Conservation (phyloP, 441 rosid species). For the Capsella rubella region DNA sequence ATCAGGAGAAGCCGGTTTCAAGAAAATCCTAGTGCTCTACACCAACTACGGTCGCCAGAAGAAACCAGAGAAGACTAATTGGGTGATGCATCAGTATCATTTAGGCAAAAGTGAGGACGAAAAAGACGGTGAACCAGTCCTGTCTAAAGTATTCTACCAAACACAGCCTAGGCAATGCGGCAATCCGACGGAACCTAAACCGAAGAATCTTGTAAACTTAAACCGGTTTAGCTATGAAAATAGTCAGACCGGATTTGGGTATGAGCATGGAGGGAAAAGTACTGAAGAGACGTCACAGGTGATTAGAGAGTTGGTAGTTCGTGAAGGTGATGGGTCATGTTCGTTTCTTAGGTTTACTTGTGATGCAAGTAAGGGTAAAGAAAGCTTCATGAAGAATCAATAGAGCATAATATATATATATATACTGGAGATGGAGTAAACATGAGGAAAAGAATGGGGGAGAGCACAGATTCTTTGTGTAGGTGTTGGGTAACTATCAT, state of each 20-base stretch:
- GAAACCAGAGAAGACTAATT: constrained; percentile 94
- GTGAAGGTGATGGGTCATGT: constrained; percentile 61
- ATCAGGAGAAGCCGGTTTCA: constrained; percentile 71
- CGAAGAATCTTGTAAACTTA: constrained; percentile 32
- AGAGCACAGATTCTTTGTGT: constrained; percentile 44
- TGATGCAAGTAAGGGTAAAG: constrained; percentile 69
- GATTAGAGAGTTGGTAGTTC: constrained; percentile 63
- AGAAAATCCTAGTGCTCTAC: constrained; percentile 93
- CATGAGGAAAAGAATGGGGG: constrained; percentile 46
- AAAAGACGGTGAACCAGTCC: constrained; percentile 88
- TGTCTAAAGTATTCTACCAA: constrained; percentile 92
- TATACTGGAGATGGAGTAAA: constrained; percentile 37
- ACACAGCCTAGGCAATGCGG: constrained; percentile 95
- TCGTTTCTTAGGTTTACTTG: constrained; percentile 61
- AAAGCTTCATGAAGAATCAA: constrained; percentile 47
- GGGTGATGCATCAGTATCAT: constrained; percentile 99
- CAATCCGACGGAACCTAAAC: constrained; percentile 43
- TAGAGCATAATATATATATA: constrained; percentile 20
- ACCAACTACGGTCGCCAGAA: constrained; percentile 92
- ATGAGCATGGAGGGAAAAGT: constrained; percentile 49
- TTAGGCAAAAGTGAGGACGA: constrained; percentile 86
- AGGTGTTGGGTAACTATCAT: constrained; percentile 43
- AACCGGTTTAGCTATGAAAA: constrained; percentile 37
- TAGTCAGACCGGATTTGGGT: constrained; percentile 35
- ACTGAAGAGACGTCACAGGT: constrained; percentile 49